These are phyloP conservation scores for Anaeromyces robustus DNA, from an alignment of 192 early-diverging fungal species.

Conservation along the genomic window DNA sequence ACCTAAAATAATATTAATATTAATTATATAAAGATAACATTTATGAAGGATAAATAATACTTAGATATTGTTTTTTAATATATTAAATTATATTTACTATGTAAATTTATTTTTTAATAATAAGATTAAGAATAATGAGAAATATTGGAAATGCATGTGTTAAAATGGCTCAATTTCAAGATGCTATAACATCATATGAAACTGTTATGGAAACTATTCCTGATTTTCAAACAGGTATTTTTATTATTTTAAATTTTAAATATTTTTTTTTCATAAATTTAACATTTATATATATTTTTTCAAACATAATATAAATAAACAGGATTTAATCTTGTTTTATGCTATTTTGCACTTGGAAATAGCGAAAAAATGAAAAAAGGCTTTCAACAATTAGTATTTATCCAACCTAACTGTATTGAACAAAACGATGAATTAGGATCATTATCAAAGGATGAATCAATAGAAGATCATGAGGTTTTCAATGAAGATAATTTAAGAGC, in stretches of 20 bases:
- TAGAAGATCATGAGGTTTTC: constrained; percentile 42
- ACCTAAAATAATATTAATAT: too few species aligned
- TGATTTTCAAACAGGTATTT: constrained; percentile 29
- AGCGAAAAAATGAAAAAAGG: constrained; percentile 32
- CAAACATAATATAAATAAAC: too few species aligned
- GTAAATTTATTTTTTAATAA: too few species aligned
- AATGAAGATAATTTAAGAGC: constrained; percentile 34
- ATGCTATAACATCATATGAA: constrained; percentile 42
- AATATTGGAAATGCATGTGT: constrained; percentile 43
- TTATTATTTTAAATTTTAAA: too few species aligned
- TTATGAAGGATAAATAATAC: too few species aligned
- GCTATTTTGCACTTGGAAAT: constrained; percentile 45
- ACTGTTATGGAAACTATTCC: constrained; percentile 38
- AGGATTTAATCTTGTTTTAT: constrained; percentile 41
- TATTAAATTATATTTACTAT: too few species aligned
- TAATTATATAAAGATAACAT: too few species aligned
- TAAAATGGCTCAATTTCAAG: constrained; percentile 36
- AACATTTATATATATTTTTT: too few species aligned
- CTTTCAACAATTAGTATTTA: constrained; percentile 27
- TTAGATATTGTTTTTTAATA: too few species aligned
- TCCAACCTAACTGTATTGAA: constrained; percentile 20
- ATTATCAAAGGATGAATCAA: constrained; percentile 16
- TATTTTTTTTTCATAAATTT: too few species aligned
- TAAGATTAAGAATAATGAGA: constrained; percentile 36
- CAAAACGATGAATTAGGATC: constrained; percentile 22